A percentile compares a stretch with the other conserved stretches of the same genome.
phyloP scores from a whole-genome alignment of 2,329 filamentous ascomycete species.

The Fusarium torulosum region DNA sequence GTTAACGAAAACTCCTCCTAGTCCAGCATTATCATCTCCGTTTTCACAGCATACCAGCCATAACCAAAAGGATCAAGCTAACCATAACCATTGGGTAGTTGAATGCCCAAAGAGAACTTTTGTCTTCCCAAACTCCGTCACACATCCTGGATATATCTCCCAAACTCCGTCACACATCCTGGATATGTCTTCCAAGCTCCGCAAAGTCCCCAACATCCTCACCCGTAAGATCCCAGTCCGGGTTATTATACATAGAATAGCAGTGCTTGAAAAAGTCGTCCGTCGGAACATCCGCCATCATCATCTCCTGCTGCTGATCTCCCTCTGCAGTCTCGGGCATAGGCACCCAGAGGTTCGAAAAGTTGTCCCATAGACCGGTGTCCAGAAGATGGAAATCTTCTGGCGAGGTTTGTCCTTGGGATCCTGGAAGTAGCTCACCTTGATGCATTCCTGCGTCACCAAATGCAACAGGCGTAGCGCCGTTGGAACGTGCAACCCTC shows the following conservation, averaged over 20 bases:
- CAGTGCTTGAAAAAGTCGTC: conserved; percentile 48
- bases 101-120: conserved; percentile 23
- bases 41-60: neutral
- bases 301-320: conserved; percentile 41
- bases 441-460: conserved; percentile 12
- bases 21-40: neutral
- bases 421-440: conserved; percentile 2
- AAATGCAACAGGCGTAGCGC: conserved; percentile 13
- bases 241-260: conserved; percentile 49
- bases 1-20: neutral
- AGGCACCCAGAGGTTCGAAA: conserved; percentile 46
- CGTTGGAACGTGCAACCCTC: conserved; percentile 14
- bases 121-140: conserved; percentile 23
- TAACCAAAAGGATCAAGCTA: neutral
- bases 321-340: conserved; percentile 32
- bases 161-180: conserved; percentile 45
- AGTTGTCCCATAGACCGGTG: conserved; percentile 47
- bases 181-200: conserved; percentile 46
- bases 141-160: conserved; percentile 46
- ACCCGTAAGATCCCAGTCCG: conserved; percentile 47
- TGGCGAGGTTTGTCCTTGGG: conserved; percentile 32
- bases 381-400: conserved; percentile 44
- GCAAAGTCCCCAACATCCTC: conserved; percentile 48
- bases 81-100: conserved; percentile 12
- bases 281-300: conserved; percentile 43